Evolutionary conservation across 305 asterid species (phyloP).

Genomic region (Solanum hybrid): DNA sequence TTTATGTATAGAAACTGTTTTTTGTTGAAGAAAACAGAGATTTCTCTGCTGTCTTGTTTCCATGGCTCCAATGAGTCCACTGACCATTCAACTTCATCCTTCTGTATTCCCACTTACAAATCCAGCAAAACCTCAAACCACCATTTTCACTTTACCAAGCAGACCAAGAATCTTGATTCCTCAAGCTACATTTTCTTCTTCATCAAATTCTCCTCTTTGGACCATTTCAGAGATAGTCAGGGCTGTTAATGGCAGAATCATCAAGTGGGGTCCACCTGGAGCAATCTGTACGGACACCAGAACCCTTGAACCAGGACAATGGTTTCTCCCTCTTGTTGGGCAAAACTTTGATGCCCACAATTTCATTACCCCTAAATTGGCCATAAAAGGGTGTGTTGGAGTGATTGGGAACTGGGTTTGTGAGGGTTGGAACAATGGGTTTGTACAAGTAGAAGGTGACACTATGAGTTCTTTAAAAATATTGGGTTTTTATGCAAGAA

Average conservation of each 20-base stretch:
- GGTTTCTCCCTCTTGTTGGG: slow-evolving; percentile 29
- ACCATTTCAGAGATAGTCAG: slow-evolving; percentile 17
- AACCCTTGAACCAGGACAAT: slow-evolving; percentile 24
- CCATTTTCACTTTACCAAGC: neutral
- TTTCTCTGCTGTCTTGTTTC: no score
- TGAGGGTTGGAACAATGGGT: slow-evolving; percentile 19
- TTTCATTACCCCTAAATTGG: slow-evolving; percentile 19
- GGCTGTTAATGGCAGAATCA: slow-evolving; percentile 16
- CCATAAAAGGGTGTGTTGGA: slow-evolving; percentile 16
- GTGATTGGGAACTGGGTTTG: slow-evolving; percentile 20
- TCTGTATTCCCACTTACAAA: neutral
- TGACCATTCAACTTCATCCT: neutral
- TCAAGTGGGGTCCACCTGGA: slow-evolving; percentile 21
- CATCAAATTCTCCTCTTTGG: slow-evolving; percentile 15
- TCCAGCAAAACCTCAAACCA: neutral
- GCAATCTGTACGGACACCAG: slow-evolving; percentile 27
- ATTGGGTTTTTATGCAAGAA: slow-evolving; percentile 15
- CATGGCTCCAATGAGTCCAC: no score
- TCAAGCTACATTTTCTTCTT: neutral
- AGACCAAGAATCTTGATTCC: neutral
- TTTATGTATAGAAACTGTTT: no score
- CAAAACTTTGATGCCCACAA: slow-evolving; percentile 23
- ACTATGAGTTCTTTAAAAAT: slow-evolving; percentile 5
- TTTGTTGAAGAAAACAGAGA: no score
- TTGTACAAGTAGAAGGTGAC: slow-evolving; percentile 12